Evolutionary conservation across 768 basidiomycete genomes (phyloP).

Genomic region (Lactarius akahatsu): DNA sequence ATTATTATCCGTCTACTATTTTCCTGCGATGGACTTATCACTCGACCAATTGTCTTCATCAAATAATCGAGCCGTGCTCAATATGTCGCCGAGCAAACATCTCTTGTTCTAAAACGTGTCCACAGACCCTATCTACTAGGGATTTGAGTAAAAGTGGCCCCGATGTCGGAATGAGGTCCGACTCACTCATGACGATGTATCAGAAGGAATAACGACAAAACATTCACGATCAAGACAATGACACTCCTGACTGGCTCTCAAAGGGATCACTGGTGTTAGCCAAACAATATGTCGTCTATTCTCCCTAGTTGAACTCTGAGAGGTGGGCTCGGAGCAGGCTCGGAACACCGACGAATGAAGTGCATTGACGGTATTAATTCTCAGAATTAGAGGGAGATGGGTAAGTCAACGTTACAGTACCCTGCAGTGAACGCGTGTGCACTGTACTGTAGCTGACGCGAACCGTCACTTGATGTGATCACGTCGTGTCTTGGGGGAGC

Average conservation of each 20-base stretch:
- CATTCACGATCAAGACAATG: no score
- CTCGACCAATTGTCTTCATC: neutral
- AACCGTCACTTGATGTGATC: constrained; percentile 11
- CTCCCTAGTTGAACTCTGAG: no score
- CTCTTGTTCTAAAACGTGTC: neutral
- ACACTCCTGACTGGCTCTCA: no score
- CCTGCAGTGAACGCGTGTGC: no score
- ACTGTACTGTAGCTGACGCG: neutral
- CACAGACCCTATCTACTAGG: neutral
- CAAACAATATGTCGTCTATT: neutral
- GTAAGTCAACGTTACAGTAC: no score
- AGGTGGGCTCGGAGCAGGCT: neutral
- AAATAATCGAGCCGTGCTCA: neutral
- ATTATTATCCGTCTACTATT: neutral
- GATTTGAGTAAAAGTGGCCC: neutral
- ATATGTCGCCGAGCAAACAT: neutral
- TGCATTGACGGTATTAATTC: neutral
- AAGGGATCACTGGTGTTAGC: no score
- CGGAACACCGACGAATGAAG: neutral
- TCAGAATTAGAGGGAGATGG: no score
- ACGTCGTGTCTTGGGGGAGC: neutral
- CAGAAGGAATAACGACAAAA: no score
- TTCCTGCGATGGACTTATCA: no score
- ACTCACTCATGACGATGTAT: neutral
- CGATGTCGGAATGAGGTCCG: neutral